phyloP scores from a whole-genome alignment of 345 rosid species.

The Dipteronia sinensis region DNA sequence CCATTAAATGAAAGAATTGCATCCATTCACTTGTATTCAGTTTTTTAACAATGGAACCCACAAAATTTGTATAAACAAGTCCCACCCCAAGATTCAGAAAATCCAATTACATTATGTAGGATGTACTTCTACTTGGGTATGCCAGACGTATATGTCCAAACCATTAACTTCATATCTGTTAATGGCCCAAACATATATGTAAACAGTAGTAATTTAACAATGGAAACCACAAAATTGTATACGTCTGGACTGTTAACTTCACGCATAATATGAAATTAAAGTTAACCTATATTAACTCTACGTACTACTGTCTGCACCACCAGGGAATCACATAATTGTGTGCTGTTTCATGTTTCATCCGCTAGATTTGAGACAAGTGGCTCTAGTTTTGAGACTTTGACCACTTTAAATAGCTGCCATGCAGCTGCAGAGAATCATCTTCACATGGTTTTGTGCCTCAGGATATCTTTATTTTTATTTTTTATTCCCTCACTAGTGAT shows the following conservation, averaged over 20 bases:
- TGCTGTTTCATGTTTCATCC: not conserved
- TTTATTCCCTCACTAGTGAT: not conserved
- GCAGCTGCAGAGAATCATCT: conserved; percentile 18
- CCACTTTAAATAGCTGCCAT: conserved; percentile 6
- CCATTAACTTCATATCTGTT: not conserved
- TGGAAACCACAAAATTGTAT: too few species aligned
- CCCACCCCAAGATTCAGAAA: not conserved
- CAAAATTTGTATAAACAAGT: not conserved
- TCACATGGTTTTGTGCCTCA: conserved; percentile 41
- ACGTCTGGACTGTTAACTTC: too few species aligned
- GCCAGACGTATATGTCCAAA: too few species aligned
- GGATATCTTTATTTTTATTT: conserved; percentile 1
- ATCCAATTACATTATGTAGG: too few species aligned
- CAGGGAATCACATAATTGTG: not conserved
- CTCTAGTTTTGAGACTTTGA: not conserved
- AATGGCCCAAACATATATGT: not conserved
- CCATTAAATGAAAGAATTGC: conserved; percentile 15
- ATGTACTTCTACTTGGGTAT: too few species aligned
- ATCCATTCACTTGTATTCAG: not conserved
- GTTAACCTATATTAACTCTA: too few species aligned
- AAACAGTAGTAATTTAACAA: too few species aligned
- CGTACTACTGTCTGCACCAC: too few species aligned
- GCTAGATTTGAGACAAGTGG: conserved; percentile 2
- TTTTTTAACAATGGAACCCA: conserved; percentile 5
- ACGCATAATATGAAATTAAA: too few species aligned